These are phyloP conservation scores for Asterophora lycoperdoides DNA, from an alignment of 768 basidiomycete genomes.

Conservation along the genomic window DNA sequence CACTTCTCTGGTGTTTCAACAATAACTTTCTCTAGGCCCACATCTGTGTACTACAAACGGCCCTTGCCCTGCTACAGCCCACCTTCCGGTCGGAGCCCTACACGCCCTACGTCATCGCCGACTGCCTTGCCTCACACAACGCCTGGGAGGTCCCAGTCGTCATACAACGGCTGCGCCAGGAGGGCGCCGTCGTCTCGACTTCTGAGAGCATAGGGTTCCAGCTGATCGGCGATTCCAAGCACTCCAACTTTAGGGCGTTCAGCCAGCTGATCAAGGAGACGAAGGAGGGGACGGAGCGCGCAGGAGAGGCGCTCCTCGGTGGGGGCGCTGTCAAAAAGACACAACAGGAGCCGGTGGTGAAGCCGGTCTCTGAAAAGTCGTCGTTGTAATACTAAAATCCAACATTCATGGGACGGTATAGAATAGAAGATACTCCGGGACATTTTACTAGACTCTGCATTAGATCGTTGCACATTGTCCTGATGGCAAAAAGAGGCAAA, in stretches of 20 bases:
- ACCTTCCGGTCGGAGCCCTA: constrained; percentile 17
- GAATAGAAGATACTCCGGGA: neutral
- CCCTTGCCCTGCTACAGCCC: constrained; percentile 27
- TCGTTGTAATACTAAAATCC: neutral
- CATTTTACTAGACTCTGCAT: neutral
- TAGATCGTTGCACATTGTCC: neutral
- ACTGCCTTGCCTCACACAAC: constrained; percentile 19
- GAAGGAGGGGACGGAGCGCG: constrained; percentile 16
- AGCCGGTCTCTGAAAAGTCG: constrained; percentile 3
- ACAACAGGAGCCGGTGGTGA: neutral
- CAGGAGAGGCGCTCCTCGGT: constrained; percentile 16
- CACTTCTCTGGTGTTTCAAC: neutral
- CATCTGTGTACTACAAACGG: constrained; percentile 75
- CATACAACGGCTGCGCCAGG: constrained; percentile 17
- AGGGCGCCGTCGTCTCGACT: constrained; percentile 18
- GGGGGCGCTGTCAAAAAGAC: neutral
- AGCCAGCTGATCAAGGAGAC: constrained; percentile 18
- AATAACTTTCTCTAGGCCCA: constrained; percentile 28
- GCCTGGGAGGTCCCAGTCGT: constrained; percentile 19
- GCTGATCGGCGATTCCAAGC: constrained; percentile 16
- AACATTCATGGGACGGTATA: too few species aligned
- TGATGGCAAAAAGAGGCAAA: too few species aligned
- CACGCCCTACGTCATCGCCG: constrained; percentile 19
- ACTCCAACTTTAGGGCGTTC: constrained; percentile 19
- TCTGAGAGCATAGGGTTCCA: constrained; percentile 21